phyloP scores from a whole-genome alignment of 768 basidiomycete species.

The Trametes coccinea region DNA sequence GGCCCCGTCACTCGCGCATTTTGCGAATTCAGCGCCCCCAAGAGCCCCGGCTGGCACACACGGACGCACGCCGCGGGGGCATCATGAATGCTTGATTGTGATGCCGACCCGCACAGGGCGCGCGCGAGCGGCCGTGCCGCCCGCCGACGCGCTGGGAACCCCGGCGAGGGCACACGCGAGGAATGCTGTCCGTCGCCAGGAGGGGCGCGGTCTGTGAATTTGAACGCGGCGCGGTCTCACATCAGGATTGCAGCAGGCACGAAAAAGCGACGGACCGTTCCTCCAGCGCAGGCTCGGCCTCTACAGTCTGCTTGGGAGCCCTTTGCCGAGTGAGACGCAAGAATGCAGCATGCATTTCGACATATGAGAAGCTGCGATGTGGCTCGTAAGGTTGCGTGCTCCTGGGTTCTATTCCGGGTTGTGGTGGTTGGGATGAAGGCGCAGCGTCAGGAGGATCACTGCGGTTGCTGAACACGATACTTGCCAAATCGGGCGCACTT shows the following conservation, averaged over 20 bases:
- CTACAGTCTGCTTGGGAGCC: background rate
- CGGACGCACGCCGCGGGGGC: background rate
- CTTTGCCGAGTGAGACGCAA: background rate
- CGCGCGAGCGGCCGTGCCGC: background rate
- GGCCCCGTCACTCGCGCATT: background rate
- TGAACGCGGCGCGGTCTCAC: constrained; percentile 1
- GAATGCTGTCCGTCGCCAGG: background rate
- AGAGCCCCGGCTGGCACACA: background rate
- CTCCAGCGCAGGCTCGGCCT: background rate
- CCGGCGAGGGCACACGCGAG: background rate
- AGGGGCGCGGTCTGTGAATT: background rate
- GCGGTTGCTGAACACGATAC: background rate
- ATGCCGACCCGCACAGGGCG: background rate
- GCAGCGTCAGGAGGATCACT: background rate
- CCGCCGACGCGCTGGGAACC: background rate
- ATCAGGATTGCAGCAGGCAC: background rate
- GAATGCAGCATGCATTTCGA: background rate
- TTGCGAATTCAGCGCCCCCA: background rate
- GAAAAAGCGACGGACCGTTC: background rate
- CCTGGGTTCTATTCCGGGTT: background rate
- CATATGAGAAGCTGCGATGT: background rate
- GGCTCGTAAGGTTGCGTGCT: background rate
- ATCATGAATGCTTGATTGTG: constrained; percentile 14
- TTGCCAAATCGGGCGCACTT: background rate
- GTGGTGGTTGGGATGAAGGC: background rate